Percentiles rank a stretch among this genome's conserved stretches.
These are phyloP conservation scores for Diaporthe batatas DNA, from an alignment of 2,329 filamentous ascomycete species.

Conservation along the genomic window DNA sequence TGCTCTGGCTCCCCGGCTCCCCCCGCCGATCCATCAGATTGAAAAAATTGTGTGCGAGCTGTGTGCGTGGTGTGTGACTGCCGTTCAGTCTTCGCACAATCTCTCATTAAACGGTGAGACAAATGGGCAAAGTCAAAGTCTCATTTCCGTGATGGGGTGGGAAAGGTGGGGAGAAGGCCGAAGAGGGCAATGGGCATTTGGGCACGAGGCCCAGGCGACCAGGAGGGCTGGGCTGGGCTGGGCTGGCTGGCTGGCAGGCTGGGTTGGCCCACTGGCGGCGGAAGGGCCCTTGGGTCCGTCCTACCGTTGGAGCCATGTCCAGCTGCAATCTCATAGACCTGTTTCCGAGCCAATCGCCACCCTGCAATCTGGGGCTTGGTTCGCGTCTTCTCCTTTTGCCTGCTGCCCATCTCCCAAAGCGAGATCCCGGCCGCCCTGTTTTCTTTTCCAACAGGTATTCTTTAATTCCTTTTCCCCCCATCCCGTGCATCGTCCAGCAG, in stretches of 20 bases:
- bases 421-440: conserved; percentile 16
- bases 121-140: conserved; percentile 15
- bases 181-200: conserved; percentile 31
- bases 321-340: conserved; percentile 31
- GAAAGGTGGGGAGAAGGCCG: conserved; percentile 17
- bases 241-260: conserved; percentile 12
- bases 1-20: not conserved
- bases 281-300: conserved; percentile 19
- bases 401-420: conserved; percentile 27
- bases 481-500: not conserved
- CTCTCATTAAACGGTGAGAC: conserved; percentile 23
- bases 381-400: conserved; percentile 35
- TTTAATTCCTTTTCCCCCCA: conserved; percentile 32
- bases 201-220: not conserved
- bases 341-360: conserved; percentile 31
- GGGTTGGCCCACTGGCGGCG: not conserved
- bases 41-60: not conserved
- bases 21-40: not conserved
- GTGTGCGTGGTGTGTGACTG: conserved; percentile 3
- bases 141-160: conserved; percentile 37
- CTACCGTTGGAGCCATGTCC: conserved; percentile 28
- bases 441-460: conserved; percentile 15
- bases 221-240: conserved; percentile 12
- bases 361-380: conserved; percentile 34
- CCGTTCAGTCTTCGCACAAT: conserved; percentile 10